These are phyloP conservation scores for Zalerion maritima DNA, from an alignment of 495 filamentous ascomycete genomes.

Conservation along the genomic window DNA sequence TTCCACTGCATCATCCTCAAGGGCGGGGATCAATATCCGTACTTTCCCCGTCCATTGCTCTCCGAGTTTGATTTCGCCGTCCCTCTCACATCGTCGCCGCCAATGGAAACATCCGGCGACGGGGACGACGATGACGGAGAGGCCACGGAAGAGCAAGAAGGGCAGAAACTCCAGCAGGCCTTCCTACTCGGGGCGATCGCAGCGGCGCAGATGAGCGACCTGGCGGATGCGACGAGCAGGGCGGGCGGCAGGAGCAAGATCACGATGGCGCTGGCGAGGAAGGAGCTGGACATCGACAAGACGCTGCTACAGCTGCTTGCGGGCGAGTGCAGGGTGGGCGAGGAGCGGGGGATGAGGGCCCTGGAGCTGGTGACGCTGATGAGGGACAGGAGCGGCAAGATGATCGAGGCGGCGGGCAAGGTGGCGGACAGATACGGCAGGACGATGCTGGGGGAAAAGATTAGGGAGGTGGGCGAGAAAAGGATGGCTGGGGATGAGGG, in stretches of 20 bases:
- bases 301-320: constrained; percentile 78
- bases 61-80: constrained; percentile 88
- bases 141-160: constrained; percentile 21
- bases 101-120: constrained; percentile 16
- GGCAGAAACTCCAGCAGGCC: constrained; percentile 49
- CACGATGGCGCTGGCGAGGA: constrained; percentile 48
- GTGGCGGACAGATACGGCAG: constrained; percentile 66
- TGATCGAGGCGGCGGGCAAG: constrained; percentile 75
- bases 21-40: constrained; percentile 81
- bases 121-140: constrained; percentile 22
- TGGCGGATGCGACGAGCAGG: constrained; percentile 45
- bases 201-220: constrained; percentile 56
- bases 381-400: constrained; percentile 62
- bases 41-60: constrained; percentile 85
- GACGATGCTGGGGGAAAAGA: constrained; percentile 71
- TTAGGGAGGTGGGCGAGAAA: constrained; percentile 58
- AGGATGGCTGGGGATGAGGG: constrained; percentile 43
- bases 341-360: constrained; percentile 87
- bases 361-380: constrained; percentile 69
- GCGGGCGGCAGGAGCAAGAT: constrained; percentile 43
- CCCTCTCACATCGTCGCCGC: constrained; percentile 47
- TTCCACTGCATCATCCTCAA: constrained; percentile 99
- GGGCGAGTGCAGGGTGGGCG: constrained; percentile 77
- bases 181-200: constrained; percentile 63
- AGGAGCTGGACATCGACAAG: constrained; percentile 75